A percentile compares a stretch with the other conserved stretches of the same genome.
Evolutionary conservation across 2,329 filamentous ascomycete genomes (phyloP).

Genomic region (Aureobasidium sp.): DNA sequence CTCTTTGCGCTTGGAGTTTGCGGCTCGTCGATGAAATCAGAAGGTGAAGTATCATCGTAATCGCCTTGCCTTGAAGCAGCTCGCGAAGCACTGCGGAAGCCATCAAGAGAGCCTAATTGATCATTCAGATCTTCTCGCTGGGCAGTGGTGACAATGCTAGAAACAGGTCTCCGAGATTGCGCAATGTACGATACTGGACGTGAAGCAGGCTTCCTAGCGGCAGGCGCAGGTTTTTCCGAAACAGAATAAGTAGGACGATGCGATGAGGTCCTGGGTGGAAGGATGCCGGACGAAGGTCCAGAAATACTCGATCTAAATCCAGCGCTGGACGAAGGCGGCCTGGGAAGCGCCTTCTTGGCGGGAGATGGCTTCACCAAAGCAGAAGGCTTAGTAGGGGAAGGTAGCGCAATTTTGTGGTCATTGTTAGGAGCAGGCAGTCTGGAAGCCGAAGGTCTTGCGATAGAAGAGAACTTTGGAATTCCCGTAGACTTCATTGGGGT

Average conservation of each 20-base stretch:
- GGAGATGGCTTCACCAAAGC: background rate
- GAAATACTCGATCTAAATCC: constrained; percentile 14
- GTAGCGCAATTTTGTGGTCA: background rate
- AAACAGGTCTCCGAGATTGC: background rate
- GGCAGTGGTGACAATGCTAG: background rate
- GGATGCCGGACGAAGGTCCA: background rate
- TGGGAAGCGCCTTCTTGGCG: constrained; percentile 1
- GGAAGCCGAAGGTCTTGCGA: constrained; percentile 14
- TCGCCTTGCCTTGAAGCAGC: constrained; percentile 32
- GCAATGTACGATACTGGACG: constrained; percentile 2
- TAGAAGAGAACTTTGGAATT: constrained; percentile 1
- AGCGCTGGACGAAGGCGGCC: background rate
- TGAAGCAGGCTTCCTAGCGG: background rate
- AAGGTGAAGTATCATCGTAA: constrained; percentile 18
- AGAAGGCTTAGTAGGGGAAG: constrained; percentile 4
- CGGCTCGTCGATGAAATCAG: constrained; percentile 15
- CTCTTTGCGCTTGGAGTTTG: constrained; percentile 25
- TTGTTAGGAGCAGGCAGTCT: constrained; percentile 12
- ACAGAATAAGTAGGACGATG: constrained; percentile 4
- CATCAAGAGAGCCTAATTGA: constrained; percentile 33
- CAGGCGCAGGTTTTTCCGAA: background rate
- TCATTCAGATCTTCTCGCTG: constrained; percentile 28
- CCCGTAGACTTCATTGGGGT: constrained; percentile 10
- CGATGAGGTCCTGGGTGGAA: constrained; percentile 4
- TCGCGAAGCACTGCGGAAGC: constrained; percentile 35